phyloP scores from a whole-genome alignment of 345 rosid species.

The Salix udensis region DNA sequence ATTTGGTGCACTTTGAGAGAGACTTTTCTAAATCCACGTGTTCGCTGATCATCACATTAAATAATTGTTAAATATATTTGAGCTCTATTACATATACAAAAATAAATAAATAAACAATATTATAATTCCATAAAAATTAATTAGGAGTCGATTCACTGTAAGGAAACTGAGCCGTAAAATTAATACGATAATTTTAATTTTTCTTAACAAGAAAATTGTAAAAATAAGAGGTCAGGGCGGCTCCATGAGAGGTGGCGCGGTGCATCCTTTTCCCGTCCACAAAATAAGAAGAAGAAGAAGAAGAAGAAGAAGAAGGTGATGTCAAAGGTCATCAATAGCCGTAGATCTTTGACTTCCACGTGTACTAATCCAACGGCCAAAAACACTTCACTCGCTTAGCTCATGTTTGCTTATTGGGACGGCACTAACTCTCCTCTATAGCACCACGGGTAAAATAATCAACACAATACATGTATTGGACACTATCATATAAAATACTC shows the following conservation, averaged over 20 bases:
- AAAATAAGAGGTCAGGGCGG: conserved; percentile 10
- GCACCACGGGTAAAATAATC: too few relatives aligned
- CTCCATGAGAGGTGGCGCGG: conserved; percentile 8
- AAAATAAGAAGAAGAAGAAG: background rate
- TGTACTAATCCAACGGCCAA: conserved; percentile 18
- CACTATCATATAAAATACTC: too few relatives aligned
- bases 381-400: background rate
- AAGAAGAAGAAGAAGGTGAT: background rate
- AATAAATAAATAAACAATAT: background rate
- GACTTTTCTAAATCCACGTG: too few relatives aligned
- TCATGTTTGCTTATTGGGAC: conserved; percentile 3
- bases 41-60: background rate
- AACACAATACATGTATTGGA: too few relatives aligned
- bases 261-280: conserved; percentile 15
- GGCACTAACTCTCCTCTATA: conserved; percentile 12
- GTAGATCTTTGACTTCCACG: conserved; percentile 27
- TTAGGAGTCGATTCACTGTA: too few relatives aligned
- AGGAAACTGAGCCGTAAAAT: too few relatives aligned
- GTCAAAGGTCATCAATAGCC: conserved; percentile 19
- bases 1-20: too few relatives aligned
- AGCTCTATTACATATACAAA: background rate
- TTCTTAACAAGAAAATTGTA: background rate
- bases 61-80: background rate
- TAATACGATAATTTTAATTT: too few relatives aligned
- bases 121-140: background rate